Evolutionary conservation across 352 stramenopile species (phyloP), one percentile per base, ranked within the genome.

Genomic region (Globisporangium okanoganense): DNA sequence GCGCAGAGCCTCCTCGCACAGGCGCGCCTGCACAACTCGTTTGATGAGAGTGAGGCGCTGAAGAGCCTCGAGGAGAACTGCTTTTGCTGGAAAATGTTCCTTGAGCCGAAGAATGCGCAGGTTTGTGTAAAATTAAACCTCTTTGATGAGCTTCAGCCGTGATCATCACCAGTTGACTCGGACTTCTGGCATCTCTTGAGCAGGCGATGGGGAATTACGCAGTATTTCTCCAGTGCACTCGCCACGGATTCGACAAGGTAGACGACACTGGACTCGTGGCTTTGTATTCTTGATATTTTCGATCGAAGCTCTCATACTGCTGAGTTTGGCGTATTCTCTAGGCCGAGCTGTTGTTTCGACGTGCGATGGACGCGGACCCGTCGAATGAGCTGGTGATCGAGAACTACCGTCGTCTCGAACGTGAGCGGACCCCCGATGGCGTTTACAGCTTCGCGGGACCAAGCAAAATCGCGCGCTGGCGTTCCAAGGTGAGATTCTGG

Each of bases 201-300:
- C 51, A 93, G 79, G 64, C 76, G 24, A 62, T 94, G 22, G 79
- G 72, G 5, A 87, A 82, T 31, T 90, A 85, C 41, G 84, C 84
- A 0, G 69, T 82, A 5, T 92, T 79, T 41, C 49, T 76, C 29
- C 79, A 94, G 56, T 85, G 71, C 48, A 64, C 89, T 8, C 66
- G 67, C 25, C 65, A 73, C 18, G 82, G 91, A 2, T 60, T 92
- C 20, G 79, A 90, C 59, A 84, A 76, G 53, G 78, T 85, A 53
- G n/a, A n/a, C 4, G 12, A 4, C 9, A 14, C 5, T 54, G 10
- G n/a, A 31, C 14, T 29, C 36, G 16, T n/a, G 36, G 40, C 16
- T 22, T 20, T 22, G 29, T 18, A 43, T 18, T 9, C 31, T 29
- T 56, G 50, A 41, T 18, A 33, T 33, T 44, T 16, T 25, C 24